Conservation (phyloP, 257 asterid species). For the Oldenlandia corymbosa region DNA sequence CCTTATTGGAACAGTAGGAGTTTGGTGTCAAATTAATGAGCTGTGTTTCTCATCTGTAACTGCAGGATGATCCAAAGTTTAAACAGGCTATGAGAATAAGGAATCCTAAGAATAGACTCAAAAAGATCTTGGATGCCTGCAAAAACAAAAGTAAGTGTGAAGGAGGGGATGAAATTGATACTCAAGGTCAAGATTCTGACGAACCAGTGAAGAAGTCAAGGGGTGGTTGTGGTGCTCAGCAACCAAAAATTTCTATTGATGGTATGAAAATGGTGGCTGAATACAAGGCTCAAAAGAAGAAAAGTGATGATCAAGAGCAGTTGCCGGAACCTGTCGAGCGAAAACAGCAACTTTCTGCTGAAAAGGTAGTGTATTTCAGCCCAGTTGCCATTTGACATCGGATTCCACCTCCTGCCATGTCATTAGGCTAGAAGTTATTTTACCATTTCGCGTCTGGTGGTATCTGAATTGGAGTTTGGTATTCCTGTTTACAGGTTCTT, state of each 20-base stretch:
- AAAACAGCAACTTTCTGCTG: slow-evolving; percentile 83
- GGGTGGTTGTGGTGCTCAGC: slow-evolving; percentile 99
- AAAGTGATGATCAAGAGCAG: slow-evolving; percentile 83
- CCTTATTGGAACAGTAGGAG: background rate
- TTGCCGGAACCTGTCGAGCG: slow-evolving; percentile 96
- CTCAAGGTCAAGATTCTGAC: slow-evolving; percentile 64
- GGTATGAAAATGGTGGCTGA: slow-evolving; percentile 99
- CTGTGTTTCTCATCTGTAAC: slow-evolving; percentile 3
- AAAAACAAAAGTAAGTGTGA: slow-evolving; percentile 81
- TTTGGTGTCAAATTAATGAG: background rate
- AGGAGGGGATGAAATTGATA: slow-evolving; percentile 90
- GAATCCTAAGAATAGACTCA: slow-evolving; percentile 78
- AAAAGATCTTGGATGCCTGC: slow-evolving; percentile 79
- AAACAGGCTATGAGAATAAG: slow-evolving; percentile 79
- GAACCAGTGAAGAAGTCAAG: slow-evolving; percentile 67
- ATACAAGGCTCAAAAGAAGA: slow-evolving; percentile 70
- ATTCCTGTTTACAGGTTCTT: slow-evolving; percentile 59
- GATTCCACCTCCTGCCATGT: background rate
- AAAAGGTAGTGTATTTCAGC: slow-evolving; percentile 49
- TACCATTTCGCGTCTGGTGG: background rate
- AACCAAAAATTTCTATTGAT: slow-evolving; percentile 87
- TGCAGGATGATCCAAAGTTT: slow-evolving; percentile 74
- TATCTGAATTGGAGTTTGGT: background rate
- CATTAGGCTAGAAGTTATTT: background rate
- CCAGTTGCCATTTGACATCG: background rate